Evolutionary conservation across 257 asterid species (phyloP).

Genomic region (Solanum commersonii): DNA sequence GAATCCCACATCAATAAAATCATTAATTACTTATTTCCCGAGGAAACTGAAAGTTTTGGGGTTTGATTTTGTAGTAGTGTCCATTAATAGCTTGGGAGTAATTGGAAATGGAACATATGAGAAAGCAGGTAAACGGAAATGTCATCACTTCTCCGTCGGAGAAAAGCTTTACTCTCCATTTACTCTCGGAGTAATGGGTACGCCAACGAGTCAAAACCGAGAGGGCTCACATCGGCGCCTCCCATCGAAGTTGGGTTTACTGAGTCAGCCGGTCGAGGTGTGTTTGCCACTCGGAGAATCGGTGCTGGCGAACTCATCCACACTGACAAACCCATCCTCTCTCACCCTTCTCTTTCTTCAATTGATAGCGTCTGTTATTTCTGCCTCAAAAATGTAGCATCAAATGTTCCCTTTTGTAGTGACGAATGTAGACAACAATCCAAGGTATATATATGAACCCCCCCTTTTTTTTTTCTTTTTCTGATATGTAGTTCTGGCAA

Average conservation of each 20-base stretch:
- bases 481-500: not conserved
- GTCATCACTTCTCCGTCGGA: not conserved
- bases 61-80: not conserved
- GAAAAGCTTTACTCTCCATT: not conserved
- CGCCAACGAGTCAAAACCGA: not conserved
- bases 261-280: slow-evolving; percentile 55
- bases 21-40: too few relatives aligned
- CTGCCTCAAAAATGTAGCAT: slow-evolving; percentile 43
- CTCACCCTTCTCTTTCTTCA: slow-evolving; percentile 54
- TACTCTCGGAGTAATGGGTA: not conserved
- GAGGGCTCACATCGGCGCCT: slow-evolving; percentile 29
- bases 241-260: slow-evolving; percentile 43
- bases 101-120: not conserved
- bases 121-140: not conserved
- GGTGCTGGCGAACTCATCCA: slow-evolving; percentile 68
- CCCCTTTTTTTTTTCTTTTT: not conserved
- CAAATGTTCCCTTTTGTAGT: slow-evolving; percentile 38
- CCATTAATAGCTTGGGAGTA: not conserved
- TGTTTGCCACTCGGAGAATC: slow-evolving; percentile 54
- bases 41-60: not conserved
- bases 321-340: slow-evolving; percentile 48
- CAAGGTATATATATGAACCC: slow-evolving; percentile 14
- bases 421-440: slow-evolving; percentile 38
- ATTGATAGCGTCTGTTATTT: slow-evolving; percentile 45
- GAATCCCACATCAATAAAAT: too few relatives aligned